Base-by-base conservation (phyloP, 2,329 filamentous ascomycete genomes). In the Alternaria rosae region DNA sequence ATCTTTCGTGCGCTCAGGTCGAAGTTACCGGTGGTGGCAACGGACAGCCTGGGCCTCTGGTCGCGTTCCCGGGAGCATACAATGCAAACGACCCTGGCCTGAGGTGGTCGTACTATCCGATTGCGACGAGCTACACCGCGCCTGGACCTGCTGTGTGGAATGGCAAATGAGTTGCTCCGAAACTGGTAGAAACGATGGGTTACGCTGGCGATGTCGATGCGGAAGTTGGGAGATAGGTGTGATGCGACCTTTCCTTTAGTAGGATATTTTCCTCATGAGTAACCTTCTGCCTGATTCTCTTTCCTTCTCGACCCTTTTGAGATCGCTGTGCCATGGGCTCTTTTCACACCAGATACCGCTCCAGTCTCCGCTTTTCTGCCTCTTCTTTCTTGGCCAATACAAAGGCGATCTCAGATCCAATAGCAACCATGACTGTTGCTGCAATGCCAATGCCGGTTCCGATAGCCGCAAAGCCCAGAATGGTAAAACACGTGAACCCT, bases 1-100 rank as follows among this genome's bases (percentile, higher is more conserved):
- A 83, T 68, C 76, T 82, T 30, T 77, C 76, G 11, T 84, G 82
- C 67, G 80, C 79, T 0, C 82, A 84, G 69, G 66, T 85, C 51
- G 76, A 80, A 59, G 75, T 84, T 59, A 77, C 74, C 6, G 78
- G 77, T 10, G 72, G 75, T 23, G 79, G 79, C 6, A 74, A 63
- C 54, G 79, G 77, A 50, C 74, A 47, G n/a, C 80, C 81, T 13
- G 69, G 70, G 3, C 78, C 79, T 6, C 62, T 80, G 17, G 78
- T 79, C n/a, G 73, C 78, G 57, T 82, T 83, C 63, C 81, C 81
- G 15, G 82, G 75, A 6, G 82, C 61, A 67, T 82, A 72, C 77
- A 69, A 67, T 45, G 62, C 65, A 15, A 71, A 67, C 38, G 74
- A 78, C 54, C 64, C 74, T 6, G 74, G 74, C 3, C 58, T 78